Percentiles rank a stretch among this genome's conserved stretches.
phyloP scores from a whole-genome alignment of 1,139 yeast genomes.

The Maudiozyma humilis region DNA sequence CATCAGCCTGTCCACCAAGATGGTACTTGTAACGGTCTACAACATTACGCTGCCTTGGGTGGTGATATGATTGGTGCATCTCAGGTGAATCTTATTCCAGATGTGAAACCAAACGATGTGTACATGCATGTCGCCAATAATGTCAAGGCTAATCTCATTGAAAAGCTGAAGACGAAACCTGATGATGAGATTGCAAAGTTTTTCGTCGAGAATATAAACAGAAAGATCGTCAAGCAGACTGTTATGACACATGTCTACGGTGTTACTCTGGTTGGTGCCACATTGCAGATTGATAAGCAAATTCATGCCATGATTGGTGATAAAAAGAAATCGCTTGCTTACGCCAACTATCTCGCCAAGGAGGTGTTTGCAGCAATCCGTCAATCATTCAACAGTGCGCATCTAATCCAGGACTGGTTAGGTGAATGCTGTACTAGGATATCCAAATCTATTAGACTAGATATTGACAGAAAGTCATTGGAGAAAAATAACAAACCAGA shows the following conservation, averaged over 20 bases:
- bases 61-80: constrained; percentile 92
- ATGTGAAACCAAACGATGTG: constrained; percentile 84
- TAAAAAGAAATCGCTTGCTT: constrained; percentile 31
- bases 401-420: constrained; percentile 92
- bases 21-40: constrained; percentile 95
- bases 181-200: constrained; percentile 38
- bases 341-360: constrained; percentile 62
- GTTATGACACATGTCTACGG: constrained; percentile 99
- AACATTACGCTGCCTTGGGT: constrained; percentile 96
- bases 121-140: constrained; percentile 74
- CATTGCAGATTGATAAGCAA: constrained; percentile 74
- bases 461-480: constrained; percentile 36
- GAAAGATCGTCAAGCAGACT: constrained; percentile 92
- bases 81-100: constrained; percentile 80
- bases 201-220: constrained; percentile 52
- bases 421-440: constrained; percentile 79
- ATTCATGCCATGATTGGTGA: constrained; percentile 39
- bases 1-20: constrained; percentile 93
- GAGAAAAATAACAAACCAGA: constrained; percentile 40
- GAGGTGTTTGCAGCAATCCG: constrained; percentile 80
- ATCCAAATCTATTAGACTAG: constrained; percentile 67
- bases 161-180: constrained; percentile 43
- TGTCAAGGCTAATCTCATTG: constrained; percentile 49
- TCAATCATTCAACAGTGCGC: constrained; percentile 85
- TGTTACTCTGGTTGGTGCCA: constrained; percentile 90